Percentiles rank a stretch among this genome's conserved stretches.
phyloP scores from a whole-genome alignment of 306 rosid species.

The Casuarina cunninghamiana region DNA sequence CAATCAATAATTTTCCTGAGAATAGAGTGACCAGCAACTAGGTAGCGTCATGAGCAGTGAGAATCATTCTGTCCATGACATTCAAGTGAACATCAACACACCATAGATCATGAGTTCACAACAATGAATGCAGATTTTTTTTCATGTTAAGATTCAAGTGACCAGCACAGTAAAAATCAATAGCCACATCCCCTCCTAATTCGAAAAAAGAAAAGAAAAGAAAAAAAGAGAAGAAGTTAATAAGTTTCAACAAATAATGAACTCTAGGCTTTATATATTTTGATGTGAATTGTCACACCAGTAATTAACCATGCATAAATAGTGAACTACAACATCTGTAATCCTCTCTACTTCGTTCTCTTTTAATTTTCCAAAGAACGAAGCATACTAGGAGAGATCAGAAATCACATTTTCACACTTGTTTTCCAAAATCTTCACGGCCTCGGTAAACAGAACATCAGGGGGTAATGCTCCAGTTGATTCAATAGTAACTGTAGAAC shows the following conservation, averaged over 20 bases:
- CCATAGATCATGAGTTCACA: background rate
- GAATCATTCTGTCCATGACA: constrained; percentile 5
- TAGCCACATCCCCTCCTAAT: background rate
- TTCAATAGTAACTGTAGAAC: constrained; percentile 67
- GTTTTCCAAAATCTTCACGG: constrained; percentile 90
- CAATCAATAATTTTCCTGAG: background rate
- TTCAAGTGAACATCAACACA: background rate
- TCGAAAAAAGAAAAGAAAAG: background rate
- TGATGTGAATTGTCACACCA: constrained; percentile 3
- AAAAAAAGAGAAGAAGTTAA: background rate
- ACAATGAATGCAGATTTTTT: background rate
- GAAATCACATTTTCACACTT: constrained; percentile 88
- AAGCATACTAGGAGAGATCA: constrained; percentile 62
- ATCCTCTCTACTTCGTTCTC: constrained; percentile 8
- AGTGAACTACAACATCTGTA: constrained; percentile 21
- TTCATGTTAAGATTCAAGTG: background rate
- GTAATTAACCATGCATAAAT: background rate
- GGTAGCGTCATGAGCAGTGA: background rate
- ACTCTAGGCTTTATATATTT: background rate
- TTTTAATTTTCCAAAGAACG: constrained; percentile 2
- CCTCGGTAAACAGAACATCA: constrained; percentile 77
- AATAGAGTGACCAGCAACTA: background rate
- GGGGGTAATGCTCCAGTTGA: constrained; percentile 91
- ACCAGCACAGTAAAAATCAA: background rate
- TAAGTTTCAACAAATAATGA: background rate